These are phyloP conservation scores for Ogataea naganishii DNA, from an alignment of 805 yeast genomes.

Conservation along the genomic window DNA sequence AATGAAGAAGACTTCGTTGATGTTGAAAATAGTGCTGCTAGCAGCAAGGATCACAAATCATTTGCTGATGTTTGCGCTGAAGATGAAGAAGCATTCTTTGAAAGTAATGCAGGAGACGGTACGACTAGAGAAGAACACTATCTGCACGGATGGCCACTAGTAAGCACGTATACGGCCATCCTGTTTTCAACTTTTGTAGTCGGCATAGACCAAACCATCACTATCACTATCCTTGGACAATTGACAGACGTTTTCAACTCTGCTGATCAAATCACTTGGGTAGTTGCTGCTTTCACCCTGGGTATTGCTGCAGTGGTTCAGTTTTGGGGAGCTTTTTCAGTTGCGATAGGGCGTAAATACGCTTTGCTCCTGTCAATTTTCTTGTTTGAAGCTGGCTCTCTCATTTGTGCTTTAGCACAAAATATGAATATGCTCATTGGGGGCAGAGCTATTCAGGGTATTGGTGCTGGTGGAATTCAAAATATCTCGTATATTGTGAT, in stretches of 20 bases:
- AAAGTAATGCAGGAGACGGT: conserved; percentile 33
- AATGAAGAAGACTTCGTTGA: no score
- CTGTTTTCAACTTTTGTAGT: conserved; percentile 11
- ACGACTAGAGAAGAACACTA: conserved; percentile 21
- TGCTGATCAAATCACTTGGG: conserved; percentile 51
- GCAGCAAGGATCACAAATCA: no score
- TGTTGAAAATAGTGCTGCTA: no score
- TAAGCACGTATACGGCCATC: conserved; percentile 4
- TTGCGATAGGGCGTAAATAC: conserved; percentile 49
- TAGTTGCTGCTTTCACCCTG: conserved; percentile 44
- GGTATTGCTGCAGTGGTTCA: conserved; percentile 46
- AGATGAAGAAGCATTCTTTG: no score
- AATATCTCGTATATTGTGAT: conserved; percentile 46
- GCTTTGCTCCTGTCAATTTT: conserved; percentile 38
- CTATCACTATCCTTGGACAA: conserved; percentile 39
- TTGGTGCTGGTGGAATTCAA: conserved; percentile 68
- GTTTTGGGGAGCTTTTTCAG: conserved; percentile 49
- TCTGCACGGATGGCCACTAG: conserved; percentile 13
- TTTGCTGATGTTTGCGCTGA: no score
- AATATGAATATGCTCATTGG: conserved; percentile 57
- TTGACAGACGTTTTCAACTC: conserved; percentile 41
- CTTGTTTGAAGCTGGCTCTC: conserved; percentile 55
- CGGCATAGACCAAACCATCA: conserved; percentile 57
- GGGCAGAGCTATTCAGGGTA: conserved; percentile 63
- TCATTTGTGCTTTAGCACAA: conserved; percentile 45